A percentile compares a stretch with the other conserved stretches of the same genome.
These are phyloP conservation scores for Citrus mangshanensis DNA, from an alignment of 345 rosid species.

Conservation along the genomic window DNA sequence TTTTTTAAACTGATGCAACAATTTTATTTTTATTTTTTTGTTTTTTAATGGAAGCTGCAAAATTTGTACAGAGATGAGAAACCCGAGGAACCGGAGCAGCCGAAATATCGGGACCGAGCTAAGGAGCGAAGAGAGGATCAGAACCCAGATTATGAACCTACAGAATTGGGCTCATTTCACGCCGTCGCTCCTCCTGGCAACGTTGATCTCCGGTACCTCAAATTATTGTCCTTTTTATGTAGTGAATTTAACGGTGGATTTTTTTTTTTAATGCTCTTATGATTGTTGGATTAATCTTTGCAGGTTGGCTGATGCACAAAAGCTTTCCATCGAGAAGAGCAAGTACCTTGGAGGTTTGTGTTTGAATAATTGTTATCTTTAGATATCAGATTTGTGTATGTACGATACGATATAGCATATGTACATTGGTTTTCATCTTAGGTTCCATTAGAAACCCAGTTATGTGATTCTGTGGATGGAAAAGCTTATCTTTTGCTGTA, in stretches of 20 bases:
- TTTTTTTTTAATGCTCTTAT: not conserved
- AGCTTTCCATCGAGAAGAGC: conserved; percentile 94
- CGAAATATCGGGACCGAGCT: conserved; percentile 87
- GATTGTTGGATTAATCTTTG: not conserved
- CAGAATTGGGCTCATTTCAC: conserved; percentile 84
- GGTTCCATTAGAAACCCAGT: not conserved
- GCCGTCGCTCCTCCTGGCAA: conserved; percentile 97
- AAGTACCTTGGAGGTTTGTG: conserved; percentile 96
- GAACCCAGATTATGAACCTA: conserved; percentile 87
- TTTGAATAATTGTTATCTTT: not conserved
- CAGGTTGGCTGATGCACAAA: conserved; percentile 74
- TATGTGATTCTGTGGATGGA: not conserved
- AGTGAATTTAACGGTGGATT: not conserved
- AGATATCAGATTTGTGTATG: not conserved
- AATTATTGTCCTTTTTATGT: not conserved
- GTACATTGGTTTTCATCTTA: not conserved
- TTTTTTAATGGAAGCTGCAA: not conserved
- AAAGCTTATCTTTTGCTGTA: not conserved
- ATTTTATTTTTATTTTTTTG: too few relatives aligned
- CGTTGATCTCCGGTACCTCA: conserved; percentile 55
- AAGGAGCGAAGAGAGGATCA: conserved; percentile 97
- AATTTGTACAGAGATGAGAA: conserved; percentile 72
- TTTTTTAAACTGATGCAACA: not conserved
- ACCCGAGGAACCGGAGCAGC: conserved; percentile 71
- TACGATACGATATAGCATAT: not conserved